Percentiles rank a stretch among this genome's conserved stretches.
phyloP scores from a whole-genome alignment of 1,284 basidiomycete species.

The Papiliotrema fonsecae region DNA sequence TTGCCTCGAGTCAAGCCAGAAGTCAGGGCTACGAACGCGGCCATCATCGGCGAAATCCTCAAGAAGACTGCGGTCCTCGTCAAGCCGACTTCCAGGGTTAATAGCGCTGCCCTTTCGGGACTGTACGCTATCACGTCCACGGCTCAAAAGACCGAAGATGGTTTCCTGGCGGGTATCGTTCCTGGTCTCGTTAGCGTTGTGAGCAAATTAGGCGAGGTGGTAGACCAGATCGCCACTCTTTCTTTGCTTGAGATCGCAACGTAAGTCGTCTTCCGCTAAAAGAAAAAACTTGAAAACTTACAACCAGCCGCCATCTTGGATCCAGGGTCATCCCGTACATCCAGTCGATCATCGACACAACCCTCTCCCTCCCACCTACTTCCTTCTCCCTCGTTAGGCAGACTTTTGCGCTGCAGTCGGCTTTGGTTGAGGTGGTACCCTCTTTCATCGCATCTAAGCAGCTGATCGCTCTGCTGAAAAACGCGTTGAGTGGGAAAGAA shows the following conservation, averaged over 20 bases:
- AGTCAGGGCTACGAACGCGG: slow-evolving; percentile 56
- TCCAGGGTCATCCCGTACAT: slow-evolving; percentile 80
- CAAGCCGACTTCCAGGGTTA: slow-evolving; percentile 45
- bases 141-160: slow-evolving; percentile 62
- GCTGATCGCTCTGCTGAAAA: slow-evolving; percentile 42
- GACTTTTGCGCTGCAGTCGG: slow-evolving; percentile 27
- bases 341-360: slow-evolving; percentile 62
- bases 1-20: slow-evolving; percentile 59
- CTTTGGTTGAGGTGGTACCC: slow-evolving; percentile 44
- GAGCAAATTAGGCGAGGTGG: slow-evolving; percentile 44
- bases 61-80: slow-evolving; percentile 54
- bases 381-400: slow-evolving; percentile 17
- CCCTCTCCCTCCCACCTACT: slow-evolving; percentile 53
- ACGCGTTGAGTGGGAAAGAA: slow-evolving; percentile 34
- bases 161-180: slow-evolving; percentile 56
- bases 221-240: slow-evolving; percentile 55
- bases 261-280: slow-evolving; percentile 9
- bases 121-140: slow-evolving; percentile 59
- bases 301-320: slow-evolving; percentile 64
- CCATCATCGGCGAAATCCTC: slow-evolving; percentile 53
- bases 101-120: slow-evolving; percentile 55
- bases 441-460: slow-evolving; percentile 49
- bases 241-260: slow-evolving; percentile 50
- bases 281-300: slow-evolving; percentile 7
- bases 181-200: slow-evolving; percentile 57